These are phyloP conservation scores for Aspergillus sp. DNA, from an alignment of 2,329 filamentous ascomycete species.

Conservation along the genomic window DNA sequence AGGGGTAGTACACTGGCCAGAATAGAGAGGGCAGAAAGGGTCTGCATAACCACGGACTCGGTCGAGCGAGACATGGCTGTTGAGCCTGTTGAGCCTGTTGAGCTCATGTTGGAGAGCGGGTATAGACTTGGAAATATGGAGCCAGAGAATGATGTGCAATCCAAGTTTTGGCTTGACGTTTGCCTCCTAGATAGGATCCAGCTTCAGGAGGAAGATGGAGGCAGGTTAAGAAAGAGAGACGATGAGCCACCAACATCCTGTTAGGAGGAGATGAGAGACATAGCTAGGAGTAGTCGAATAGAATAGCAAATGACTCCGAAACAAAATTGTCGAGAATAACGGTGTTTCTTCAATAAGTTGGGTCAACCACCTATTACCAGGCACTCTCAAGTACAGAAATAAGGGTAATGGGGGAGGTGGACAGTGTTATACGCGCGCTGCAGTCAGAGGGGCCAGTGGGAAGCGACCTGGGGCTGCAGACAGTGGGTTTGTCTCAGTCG, in stretches of 20 bases:
- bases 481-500: constrained; percentile 9
- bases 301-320: constrained; percentile 7
- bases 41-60: constrained; percentile 45
- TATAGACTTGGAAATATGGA: not conserved
- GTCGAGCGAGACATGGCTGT: constrained; percentile 19
- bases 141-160: not conserved
- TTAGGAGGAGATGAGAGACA: constrained; percentile 5
- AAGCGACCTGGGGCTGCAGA: not conserved
- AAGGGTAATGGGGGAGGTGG: not conserved
- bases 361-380: constrained; percentile 12
- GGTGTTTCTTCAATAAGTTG: constrained; percentile 6
- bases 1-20: constrained; percentile 58
- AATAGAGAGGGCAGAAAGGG: constrained; percentile 51
- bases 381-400: not conserved
- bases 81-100: not conserved
- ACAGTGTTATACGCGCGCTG: constrained; percentile 4
- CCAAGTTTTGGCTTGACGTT: not conserved
- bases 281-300: constrained; percentile 9
- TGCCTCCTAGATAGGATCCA: not conserved
- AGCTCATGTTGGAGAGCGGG: constrained; percentile 3
- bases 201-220: not conserved
- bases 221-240: constrained; percentile 5
- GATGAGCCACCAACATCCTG: constrained; percentile 15
- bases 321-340: constrained; percentile 6
- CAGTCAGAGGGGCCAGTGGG: constrained; percentile 4